Base-by-base conservation (phyloP, 2,329 filamentous ascomycete genomes). In the Thielaviopsis euricoi region DNA sequence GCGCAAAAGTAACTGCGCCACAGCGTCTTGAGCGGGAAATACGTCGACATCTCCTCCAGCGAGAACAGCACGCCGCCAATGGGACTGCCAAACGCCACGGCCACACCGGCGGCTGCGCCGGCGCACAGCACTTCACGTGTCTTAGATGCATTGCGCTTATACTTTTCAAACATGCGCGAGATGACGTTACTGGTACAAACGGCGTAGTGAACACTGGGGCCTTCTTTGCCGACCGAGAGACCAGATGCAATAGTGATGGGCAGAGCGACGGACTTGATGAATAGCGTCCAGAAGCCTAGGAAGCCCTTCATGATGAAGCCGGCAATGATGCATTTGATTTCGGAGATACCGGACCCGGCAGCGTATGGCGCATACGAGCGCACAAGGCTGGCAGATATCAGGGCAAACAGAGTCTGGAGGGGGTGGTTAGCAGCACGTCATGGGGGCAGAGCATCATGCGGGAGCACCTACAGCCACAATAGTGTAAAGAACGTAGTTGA, bases 271-370 rank as follows among this genome's bases (percentile, higher is more conserved):
- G 89, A 95, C 72, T 98, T 98, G 73, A 98, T 97, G 61, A 93
- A 70, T 33, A 98, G 75, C 5, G 93, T 97, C 80, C 89, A 89
- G 65, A 85, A 85, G 21, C 91, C 89, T 17, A 98, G 77, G 66
- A 98, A 98, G 0, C 90, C 93, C 71, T 97, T 96, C 93, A 98
- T 98, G 54, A 97, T 88, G 68, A 98, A 98, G 2, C 93, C 93
- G 4, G 91, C 93, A 67, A 98, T 95, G 67, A 98, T 97, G 71
- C 89, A 95, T 71, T 98, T 98, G 77, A 98, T 98, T 73, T 98
- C 93, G 13, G 89, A 96, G 60, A 98, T 98, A 48, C 93, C 93
- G 13, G 89, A 95, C 17, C 93, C 93, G 37, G 93, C 93, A 12
- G 93, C 93, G 68, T 98, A 98, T 0, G 93, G 93, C 4, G 93